A percentile compares a stretch with the other conserved stretches of the same genome.
phyloP scores from a whole-genome alignment of 108 stramenopile genomes.

The Skeletonema potamos region DNA sequence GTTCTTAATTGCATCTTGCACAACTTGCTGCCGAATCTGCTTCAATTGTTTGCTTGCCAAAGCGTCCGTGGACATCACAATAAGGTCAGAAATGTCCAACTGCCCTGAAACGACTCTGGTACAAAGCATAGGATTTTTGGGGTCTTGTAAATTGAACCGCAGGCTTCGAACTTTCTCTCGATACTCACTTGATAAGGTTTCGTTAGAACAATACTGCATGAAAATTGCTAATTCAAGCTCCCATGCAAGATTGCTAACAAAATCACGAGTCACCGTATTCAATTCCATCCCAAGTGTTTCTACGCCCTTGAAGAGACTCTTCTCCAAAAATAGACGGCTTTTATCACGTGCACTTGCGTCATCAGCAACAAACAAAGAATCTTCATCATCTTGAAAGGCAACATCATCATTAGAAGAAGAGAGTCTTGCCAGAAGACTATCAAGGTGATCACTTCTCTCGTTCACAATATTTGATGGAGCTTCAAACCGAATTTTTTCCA shows the following conservation, averaged over 20 bases:
- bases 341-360: constrained; percentile 45
- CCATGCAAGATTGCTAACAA: constrained; percentile 61
- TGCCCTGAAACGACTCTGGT: constrained; percentile 57
- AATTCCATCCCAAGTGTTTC: constrained; percentile 43
- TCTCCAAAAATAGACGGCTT: constrained; percentile 42
- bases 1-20: constrained; percentile 48
- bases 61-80: constrained; percentile 62
- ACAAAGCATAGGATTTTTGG: constrained; percentile 62
- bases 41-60: constrained; percentile 59
- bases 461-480: constrained; percentile 25
- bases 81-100: constrained; percentile 41
- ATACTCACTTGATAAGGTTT: constrained; percentile 42
- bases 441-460: constrained; percentile 51
- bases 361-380: constrained; percentile 14
- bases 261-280: constrained; percentile 13
- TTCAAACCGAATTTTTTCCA: constrained; percentile 27
- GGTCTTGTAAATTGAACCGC: constrained; percentile 53
- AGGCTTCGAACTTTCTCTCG: constrained; percentile 57
- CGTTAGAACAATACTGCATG: constrained; percentile 23
- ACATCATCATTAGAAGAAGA: constrained; percentile 6
- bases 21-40: constrained; percentile 43
- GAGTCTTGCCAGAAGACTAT: constrained; percentile 52
- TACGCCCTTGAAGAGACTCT: constrained; percentile 49
- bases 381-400: constrained; percentile 5
- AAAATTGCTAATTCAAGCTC: constrained; percentile 67